Conservation (phyloP, 306 rosid species). For the Dryas octopetala region DNA sequence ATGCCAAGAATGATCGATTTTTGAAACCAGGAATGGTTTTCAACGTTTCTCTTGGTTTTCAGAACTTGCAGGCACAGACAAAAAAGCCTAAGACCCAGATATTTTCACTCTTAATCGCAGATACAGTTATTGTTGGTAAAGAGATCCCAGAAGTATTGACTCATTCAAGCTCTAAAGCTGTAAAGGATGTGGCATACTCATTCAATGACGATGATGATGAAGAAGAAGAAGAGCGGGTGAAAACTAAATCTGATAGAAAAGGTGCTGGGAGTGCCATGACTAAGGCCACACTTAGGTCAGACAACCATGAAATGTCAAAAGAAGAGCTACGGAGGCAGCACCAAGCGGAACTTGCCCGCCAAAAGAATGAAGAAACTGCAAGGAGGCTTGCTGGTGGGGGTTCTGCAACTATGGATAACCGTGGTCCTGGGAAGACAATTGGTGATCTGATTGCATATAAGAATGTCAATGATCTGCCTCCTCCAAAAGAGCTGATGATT, state of each 20-base stretch:
- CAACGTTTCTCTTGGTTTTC: conserved; percentile 40
- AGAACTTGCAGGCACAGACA: conserved; percentile 33
- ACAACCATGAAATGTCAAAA: conserved; percentile 41
- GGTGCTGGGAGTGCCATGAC: conserved; percentile 13
- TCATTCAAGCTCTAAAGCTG: conserved; percentile 33
- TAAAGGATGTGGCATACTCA: conserved; percentile 41
- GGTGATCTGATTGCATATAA: conserved; percentile 40
- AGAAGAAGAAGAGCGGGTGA: conserved; percentile 28
- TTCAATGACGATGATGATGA: conserved; percentile 42
- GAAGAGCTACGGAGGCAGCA: conserved; percentile 41
- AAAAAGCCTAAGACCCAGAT: conserved; percentile 30
- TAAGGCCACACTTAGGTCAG: conserved; percentile 40
- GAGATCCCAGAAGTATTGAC: conserved; percentile 33
- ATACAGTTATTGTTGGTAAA: conserved; percentile 35
- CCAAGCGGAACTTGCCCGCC: conserved; percentile 44
- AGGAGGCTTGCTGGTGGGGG: conserved; percentile 42
- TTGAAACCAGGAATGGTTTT: conserved; percentile 39
- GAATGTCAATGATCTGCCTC: conserved; percentile 38
- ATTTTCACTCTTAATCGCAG: conserved; percentile 36
- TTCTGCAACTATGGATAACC: conserved; percentile 26
- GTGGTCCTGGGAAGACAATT: conserved; percentile 28
- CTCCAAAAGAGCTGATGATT: conserved; percentile 32
- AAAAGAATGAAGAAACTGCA: conserved; percentile 44
- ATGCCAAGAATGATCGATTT: conserved; percentile 35
- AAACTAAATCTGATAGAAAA: conserved; percentile 7